Base-by-base conservation (phyloP, 1,139 yeast species). In the Scheffersomyces stambukii region DNA sequence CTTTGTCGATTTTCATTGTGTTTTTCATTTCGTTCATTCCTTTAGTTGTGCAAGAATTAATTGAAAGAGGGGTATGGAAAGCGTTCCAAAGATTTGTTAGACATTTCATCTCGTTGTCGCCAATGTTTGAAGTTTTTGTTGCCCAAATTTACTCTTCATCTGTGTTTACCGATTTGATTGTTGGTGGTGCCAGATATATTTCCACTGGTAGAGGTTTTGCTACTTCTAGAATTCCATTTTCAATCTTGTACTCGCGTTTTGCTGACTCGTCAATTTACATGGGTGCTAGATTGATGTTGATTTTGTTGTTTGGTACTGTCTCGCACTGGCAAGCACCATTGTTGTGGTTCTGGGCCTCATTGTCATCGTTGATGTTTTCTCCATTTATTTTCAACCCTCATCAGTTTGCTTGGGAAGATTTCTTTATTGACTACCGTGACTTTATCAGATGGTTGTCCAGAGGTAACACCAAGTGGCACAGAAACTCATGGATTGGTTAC, bases 171-270 rank as follows among this genome's bases (percentile, higher is more conserved):
- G 97, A 91, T 70, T 72, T 91, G 67, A 77, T 96, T 38, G 91
- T 89, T 56, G 99, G 99, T 69, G 99, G 99, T 71, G 99, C 98
- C 43, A 84, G 97, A 64, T 91, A 91, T 70, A 91, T 91, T 57
- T 88, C 97, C 35, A 91, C 98, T 33, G 98, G 98, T 64, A 86
- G 98, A 79, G 97, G 97, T 62, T 88, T 91, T 56, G 98, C 98
- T 23, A 91, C 97, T 42, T 91, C 97, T 11, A 86, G 98, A 72
- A 89, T 89, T 54, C 97, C 97, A 43, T 91, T 93, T 69, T 82
- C 95, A 25, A 93, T 91, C 33, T 69, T 91, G 58, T 91, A 86
- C 60, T 84, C 97, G 25, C 83, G 98, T 63, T 91, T 93, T 65
- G 97, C 98, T 38, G 94, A 91, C 45, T 88, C 96, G 24, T 88